Evolutionary conservation across 2,329 filamentous ascomycete species (phyloP).

Genomic region (Blastomyces parvus): DNA sequence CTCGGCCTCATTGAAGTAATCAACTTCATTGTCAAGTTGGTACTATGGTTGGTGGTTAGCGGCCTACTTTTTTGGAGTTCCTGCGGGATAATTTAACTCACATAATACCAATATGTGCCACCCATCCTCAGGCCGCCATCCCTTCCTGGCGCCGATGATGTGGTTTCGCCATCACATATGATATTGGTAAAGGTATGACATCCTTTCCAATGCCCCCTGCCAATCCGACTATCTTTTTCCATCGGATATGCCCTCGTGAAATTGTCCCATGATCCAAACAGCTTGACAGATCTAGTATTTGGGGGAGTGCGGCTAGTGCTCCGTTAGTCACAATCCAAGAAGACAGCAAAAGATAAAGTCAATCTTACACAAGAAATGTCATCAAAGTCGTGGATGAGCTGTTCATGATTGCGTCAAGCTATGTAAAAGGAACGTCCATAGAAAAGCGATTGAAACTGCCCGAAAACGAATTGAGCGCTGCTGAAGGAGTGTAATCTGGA

Average conservation of each 20-base stretch:
- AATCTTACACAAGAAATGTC: slow-evolving; percentile 25
- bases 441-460: slow-evolving; percentile 3
- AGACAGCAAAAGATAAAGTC: background rate
- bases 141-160: slow-evolving; percentile 47
- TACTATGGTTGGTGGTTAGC: slow-evolving; percentile 49
- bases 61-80: background rate
- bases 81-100: slow-evolving; percentile 28
- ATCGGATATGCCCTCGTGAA: slow-evolving; percentile 70
- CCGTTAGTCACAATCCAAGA: background rate
- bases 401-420: slow-evolving; percentile 11
- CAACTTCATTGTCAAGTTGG: slow-evolving; percentile 66
- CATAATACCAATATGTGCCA: slow-evolving; percentile 90
- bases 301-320: slow-evolving; percentile 28
- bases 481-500: slow-evolving; percentile 4
- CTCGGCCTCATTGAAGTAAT: slow-evolving; percentile 63
- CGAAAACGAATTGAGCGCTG: slow-evolving; percentile 2
- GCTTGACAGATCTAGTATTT: slow-evolving; percentile 53
- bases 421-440: slow-evolving; percentile 10
- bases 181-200: slow-evolving; percentile 82
- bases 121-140: slow-evolving; percentile 84
- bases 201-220: slow-evolving; percentile 70
- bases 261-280: slow-evolving; percentile 94
- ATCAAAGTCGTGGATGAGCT: slow-evolving; percentile 19
- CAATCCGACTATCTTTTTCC: slow-evolving; percentile 67
- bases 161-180: slow-evolving; percentile 62